phyloP scores from a whole-genome alignment of 2,329 filamentous ascomycete species.

The Aquanectria penicillioides region DNA sequence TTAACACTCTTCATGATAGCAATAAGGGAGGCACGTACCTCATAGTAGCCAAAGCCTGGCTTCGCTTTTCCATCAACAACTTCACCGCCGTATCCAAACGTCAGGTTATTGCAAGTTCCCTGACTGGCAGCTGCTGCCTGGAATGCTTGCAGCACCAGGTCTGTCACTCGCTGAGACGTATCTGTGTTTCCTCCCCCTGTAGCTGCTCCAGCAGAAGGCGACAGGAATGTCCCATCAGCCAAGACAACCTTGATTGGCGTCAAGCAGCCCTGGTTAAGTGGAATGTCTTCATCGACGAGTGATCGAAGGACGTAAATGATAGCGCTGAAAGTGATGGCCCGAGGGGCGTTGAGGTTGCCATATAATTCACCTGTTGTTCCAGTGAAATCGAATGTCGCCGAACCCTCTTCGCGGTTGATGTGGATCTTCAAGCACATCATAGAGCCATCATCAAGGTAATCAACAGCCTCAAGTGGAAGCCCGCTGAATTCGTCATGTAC shows the following conservation, averaged over 20 bases:
- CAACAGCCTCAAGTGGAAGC: slow-evolving; percentile 45
- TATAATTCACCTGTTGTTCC: slow-evolving; percentile 44
- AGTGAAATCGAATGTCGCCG: slow-evolving; percentile 71
- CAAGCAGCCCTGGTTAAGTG: slow-evolving; percentile 86
- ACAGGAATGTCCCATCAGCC: slow-evolving; percentile 76
- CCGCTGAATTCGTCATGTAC: slow-evolving; percentile 22
- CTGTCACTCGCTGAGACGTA: slow-evolving; percentile 51
- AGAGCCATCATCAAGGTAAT: slow-evolving; percentile 86
- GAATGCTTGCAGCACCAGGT: slow-evolving; percentile 71
- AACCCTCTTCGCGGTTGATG: slow-evolving; percentile 76
- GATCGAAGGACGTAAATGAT: slow-evolving; percentile 88
- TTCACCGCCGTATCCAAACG: slow-evolving; percentile 77
- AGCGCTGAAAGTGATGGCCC: slow-evolving; percentile 56
- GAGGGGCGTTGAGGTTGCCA: slow-evolving; percentile 47
- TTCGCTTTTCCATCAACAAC: slow-evolving; percentile 44
- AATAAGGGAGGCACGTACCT: too few species aligned
- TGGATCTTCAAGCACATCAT: slow-evolving; percentile 79
- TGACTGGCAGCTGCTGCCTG: slow-evolving; percentile 79
- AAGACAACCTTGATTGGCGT: slow-evolving; percentile 80
- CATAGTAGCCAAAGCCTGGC: slow-evolving; percentile 91
- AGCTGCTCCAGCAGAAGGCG: slow-evolving; percentile 78
- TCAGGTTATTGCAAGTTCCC: slow-evolving; percentile 84
- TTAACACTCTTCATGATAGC: too few species aligned
- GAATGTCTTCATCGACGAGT: slow-evolving; percentile 83
- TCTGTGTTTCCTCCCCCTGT: slow-evolving; percentile 83